Evolutionary conservation across 2,329 filamentous ascomycete species (phyloP).

Genomic region (Juglanconis sp.): DNA sequence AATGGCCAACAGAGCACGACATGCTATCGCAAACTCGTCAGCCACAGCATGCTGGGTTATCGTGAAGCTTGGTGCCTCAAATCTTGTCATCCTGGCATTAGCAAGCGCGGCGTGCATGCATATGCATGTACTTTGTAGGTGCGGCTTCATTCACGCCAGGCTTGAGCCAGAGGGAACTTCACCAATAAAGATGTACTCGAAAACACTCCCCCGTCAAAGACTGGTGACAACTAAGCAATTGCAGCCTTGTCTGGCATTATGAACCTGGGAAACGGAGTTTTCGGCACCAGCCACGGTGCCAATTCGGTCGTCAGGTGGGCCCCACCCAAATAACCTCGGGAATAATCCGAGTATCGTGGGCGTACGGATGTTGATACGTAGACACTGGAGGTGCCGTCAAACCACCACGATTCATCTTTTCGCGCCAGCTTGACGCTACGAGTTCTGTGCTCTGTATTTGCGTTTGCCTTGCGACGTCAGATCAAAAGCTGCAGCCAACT

Average conservation of each 20-base stretch:
- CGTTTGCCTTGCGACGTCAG: too few species aligned
- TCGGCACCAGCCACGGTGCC: background rate
- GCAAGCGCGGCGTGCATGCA: constrained; percentile 6
- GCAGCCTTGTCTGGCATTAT: background rate
- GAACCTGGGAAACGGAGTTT: background rate
- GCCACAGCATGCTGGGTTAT: background rate
- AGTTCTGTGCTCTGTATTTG: too few species aligned
- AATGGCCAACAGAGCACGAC: background rate
- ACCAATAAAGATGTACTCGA: background rate
- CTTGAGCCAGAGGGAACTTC: background rate
- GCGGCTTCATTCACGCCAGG: background rate
- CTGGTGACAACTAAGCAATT: background rate
- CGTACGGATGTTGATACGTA: background rate
- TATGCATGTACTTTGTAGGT: background rate
- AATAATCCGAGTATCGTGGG: constrained; percentile 7
- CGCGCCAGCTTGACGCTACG: background rate
- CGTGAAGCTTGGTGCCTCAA: too few species aligned
- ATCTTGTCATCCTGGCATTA: background rate
- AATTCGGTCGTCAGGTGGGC: background rate
- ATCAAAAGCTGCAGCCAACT: background rate
- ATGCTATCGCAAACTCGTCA: background rate
- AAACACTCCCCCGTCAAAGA: background rate
- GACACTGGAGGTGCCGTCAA: constrained; percentile 1
- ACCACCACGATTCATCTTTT: background rate
- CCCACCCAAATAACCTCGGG: constrained; percentile 1